Percentiles rank a stretch among this genome's conserved stretches.
Evolutionary conservation across 2,329 filamentous ascomycete species (phyloP).

Genomic region (Trichoderma guizhouense): DNA sequence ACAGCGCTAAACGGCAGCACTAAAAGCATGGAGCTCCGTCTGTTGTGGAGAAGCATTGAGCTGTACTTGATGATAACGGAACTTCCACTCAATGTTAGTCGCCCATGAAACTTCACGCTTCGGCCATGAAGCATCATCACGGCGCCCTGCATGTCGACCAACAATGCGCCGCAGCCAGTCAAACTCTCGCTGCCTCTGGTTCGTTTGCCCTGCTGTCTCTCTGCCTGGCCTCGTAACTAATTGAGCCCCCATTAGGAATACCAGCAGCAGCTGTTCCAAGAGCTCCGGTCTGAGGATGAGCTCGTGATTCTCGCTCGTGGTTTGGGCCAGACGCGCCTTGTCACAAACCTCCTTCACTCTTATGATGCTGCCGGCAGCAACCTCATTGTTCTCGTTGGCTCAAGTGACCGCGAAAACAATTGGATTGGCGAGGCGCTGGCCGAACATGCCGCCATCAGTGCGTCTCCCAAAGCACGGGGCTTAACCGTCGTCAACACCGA

Average conservation of each 20-base stretch:
- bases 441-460: slow-evolving; percentile 90
- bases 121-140: slow-evolving; percentile 12
- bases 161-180: slow-evolving; percentile 62
- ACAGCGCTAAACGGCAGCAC: neutral
- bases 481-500: slow-evolving; percentile 94
- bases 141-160: slow-evolving; percentile 47
- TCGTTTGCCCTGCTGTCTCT: slow-evolving; percentile 1
- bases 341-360: slow-evolving; percentile 94
- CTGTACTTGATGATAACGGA: neutral
- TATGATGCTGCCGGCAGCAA: slow-evolving; percentile 97
- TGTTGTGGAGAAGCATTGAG: neutral
- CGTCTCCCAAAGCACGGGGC: slow-evolving; percentile 75
- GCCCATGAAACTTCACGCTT: neutral
- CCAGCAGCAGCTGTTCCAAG: slow-evolving; percentile 92
- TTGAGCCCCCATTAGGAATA: slow-evolving; percentile 59
- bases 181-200: slow-evolving; percentile 70
- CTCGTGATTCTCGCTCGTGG: slow-evolving; percentile 88
- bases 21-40: neutral
- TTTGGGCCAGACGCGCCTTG: slow-evolving; percentile 83
- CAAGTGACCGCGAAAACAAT: slow-evolving; percentile 88
- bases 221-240: neutral
- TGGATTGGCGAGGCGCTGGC: slow-evolving; percentile 97
- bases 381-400: slow-evolving; percentile 81
- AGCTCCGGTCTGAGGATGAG: slow-evolving; percentile 86
- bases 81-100: neutral